These are phyloP conservation scores for Teratosphaeria epicoccoides DNA, from an alignment of 2,329 filamentous ascomycete genomes.

Conservation along the genomic window DNA sequence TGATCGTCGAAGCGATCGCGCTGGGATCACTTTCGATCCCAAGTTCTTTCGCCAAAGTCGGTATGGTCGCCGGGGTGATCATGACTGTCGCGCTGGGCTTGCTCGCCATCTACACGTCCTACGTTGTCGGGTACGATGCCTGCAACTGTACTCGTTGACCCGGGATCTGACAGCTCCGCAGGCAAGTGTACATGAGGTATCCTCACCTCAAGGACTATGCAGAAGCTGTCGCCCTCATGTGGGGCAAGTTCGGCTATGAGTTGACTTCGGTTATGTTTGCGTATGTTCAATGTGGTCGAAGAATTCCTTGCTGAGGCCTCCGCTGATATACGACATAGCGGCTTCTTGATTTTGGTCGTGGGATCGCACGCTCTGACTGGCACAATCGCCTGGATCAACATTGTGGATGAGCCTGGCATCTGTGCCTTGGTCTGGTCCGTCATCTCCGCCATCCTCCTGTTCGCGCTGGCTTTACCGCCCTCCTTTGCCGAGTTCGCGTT, in stretches of 20 bases:
- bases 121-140: conserved; percentile 41
- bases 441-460: conserved; percentile 32
- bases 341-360: conserved; percentile 32
- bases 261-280: conserved; percentile 33
- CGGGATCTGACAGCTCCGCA: not conserved
- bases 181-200: conserved; percentile 46
- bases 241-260: conserved; percentile 34
- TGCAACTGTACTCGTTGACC: not conserved
- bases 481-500: conserved; percentile 27
- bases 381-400: conserved; percentile 35
- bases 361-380: conserved; percentile 37
- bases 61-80: conserved; percentile 46
- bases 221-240: conserved; percentile 34
- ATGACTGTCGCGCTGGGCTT: conserved; percentile 45
- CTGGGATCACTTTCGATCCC: conserved; percentile 49
- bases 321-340: conserved; percentile 10
- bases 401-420: conserved; percentile 27
- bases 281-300: not conserved
- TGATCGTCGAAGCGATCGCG: conserved; percentile 50
- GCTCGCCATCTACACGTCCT: conserved; percentile 51
- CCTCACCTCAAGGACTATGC: conserved; percentile 35
- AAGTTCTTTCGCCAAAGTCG: conserved; percentile 43
- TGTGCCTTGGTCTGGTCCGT: conserved; percentile 35
- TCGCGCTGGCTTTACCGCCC: conserved; percentile 26
- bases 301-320: not conserved